Percentiles rank a stretch among this genome's conserved stretches.
These are phyloP conservation scores for Seminavis robusta DNA, from an alignment of 108 stramenopile genomes.

Conservation along the genomic window DNA sequence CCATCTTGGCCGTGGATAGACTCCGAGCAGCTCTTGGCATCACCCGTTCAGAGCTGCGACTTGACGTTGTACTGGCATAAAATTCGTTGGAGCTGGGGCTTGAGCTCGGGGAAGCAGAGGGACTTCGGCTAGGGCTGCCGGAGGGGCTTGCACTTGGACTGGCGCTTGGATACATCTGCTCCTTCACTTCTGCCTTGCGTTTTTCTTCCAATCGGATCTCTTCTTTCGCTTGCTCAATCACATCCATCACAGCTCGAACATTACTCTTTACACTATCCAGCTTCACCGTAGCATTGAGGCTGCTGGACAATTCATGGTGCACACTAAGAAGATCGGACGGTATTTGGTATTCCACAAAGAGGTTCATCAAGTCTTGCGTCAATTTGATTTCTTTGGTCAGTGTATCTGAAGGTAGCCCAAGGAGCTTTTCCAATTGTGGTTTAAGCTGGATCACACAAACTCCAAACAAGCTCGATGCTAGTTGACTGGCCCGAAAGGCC, in stretches of 20 bases:
- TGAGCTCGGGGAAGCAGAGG: conserved; percentile 2
- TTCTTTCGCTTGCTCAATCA: conserved; percentile 34
- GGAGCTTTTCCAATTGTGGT: conserved; percentile 65
- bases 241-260: conserved; percentile 43
- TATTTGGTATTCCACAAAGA: conserved; percentile 70
- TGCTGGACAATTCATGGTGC: conserved; percentile 26
- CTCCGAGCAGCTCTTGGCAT: background rate
- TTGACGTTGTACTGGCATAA: background rate
- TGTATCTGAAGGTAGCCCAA: conserved; percentile 43
- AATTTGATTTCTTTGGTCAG: conserved; percentile 73
- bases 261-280: conserved; percentile 44
- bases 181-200: conserved; percentile 31
- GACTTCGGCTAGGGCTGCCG: background rate
- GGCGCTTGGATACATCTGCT: background rate
- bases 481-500: conserved; percentile 66
- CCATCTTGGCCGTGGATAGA: background rate
- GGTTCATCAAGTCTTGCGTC: conserved; percentile 57
- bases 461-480: conserved; percentile 59
- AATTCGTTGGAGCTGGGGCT: background rate
- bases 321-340: conserved; percentile 65
- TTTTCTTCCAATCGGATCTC: conserved; percentile 3
- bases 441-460: conserved; percentile 61
- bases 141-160: background rate
- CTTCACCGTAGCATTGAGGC: conserved; percentile 22
- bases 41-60: background rate